Conservation (phyloP, 148 eudicot genomes). For the Heliosperma pusillum region DNA sequence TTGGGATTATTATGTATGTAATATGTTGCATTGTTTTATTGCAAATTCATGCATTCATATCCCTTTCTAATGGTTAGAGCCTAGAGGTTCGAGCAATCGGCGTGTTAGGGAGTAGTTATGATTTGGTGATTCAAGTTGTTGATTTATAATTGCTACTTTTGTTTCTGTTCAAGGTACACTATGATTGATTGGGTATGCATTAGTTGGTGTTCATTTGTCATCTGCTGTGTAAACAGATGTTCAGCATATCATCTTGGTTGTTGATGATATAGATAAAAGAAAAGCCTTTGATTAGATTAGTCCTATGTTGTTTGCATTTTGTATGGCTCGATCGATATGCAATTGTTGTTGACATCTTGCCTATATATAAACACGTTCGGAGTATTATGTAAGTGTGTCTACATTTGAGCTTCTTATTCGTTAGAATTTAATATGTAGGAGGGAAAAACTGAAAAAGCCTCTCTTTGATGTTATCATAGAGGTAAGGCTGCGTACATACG, state of each 20-base stretch:
- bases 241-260: neutral
- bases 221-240: neutral
- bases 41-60: neutral
- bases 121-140: neutral
- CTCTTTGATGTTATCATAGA: neutral
- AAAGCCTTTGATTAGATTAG: neutral
- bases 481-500: no score
- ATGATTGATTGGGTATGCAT: neutral
- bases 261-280: neutral
- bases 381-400: neutral
- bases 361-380: neutral
- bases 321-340: neutral
- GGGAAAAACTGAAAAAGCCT: neutral
- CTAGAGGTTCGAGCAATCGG: neutral
- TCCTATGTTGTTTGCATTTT: neutral
- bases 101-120: neutral
- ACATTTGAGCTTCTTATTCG: neutral
- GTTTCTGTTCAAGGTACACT: neutral
- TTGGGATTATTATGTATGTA: neutral
- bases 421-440: neutral
- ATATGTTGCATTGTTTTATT: conserved; percentile 1
- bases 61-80: neutral
- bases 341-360: neutral
- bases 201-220: neutral
- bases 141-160: neutral